Percentiles rank a stretch among this genome's conserved stretches.
Conservation (phyloP, 2,329 filamentous ascomycete genomes). For the Penicillium sumatraense region DNA sequence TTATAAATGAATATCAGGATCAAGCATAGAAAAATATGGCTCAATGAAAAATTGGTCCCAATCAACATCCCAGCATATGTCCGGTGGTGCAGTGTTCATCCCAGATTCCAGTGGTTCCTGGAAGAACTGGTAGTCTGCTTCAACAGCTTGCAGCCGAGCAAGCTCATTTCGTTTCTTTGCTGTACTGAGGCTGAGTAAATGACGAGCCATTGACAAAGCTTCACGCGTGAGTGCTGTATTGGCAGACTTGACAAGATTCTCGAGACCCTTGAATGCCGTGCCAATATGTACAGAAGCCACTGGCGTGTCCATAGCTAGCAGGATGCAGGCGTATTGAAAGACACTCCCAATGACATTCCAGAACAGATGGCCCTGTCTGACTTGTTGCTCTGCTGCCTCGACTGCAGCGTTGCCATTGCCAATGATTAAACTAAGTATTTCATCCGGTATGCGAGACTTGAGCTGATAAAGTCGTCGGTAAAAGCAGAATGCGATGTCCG, state of each 20-base stretch:
- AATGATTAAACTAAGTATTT: slow-evolving; percentile 27
- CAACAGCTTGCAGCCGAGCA: slow-evolving; percentile 33
- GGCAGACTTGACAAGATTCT: slow-evolving; percentile 29
- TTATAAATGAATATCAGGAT: too few relatives aligned
- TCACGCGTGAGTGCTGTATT: slow-evolving; percentile 34
- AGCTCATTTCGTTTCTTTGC: slow-evolving; percentile 36
- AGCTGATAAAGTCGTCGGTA: slow-evolving; percentile 38
- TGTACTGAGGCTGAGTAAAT: slow-evolving; percentile 32
- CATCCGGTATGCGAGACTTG: slow-evolving; percentile 27
- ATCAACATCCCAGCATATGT: slow-evolving; percentile 28
- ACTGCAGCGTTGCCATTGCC: slow-evolving; percentile 27
- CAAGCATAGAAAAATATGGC: slow-evolving; percentile 33
- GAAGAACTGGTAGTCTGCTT: slow-evolving; percentile 22
- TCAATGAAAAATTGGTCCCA: slow-evolving; percentile 39
- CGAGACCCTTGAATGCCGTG: slow-evolving; percentile 30
- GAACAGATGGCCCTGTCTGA: slow-evolving; percentile 29
- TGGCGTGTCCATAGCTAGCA: slow-evolving; percentile 35
- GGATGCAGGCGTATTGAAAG: slow-evolving; percentile 36
- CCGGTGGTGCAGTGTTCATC: slow-evolving; percentile 16
- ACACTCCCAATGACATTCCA: slow-evolving; percentile 40
- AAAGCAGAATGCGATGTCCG: slow-evolving; percentile 37
- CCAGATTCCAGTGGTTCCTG: slow-evolving; percentile 16
- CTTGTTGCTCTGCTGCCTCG: slow-evolving; percentile 28
- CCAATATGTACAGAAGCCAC: slow-evolving; percentile 22
- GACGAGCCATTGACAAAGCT: slow-evolving; percentile 34